phyloP scores from a whole-genome alignment of 2,329 filamentous ascomycete genomes.

The Pseudogymnoascus sp. region DNA sequence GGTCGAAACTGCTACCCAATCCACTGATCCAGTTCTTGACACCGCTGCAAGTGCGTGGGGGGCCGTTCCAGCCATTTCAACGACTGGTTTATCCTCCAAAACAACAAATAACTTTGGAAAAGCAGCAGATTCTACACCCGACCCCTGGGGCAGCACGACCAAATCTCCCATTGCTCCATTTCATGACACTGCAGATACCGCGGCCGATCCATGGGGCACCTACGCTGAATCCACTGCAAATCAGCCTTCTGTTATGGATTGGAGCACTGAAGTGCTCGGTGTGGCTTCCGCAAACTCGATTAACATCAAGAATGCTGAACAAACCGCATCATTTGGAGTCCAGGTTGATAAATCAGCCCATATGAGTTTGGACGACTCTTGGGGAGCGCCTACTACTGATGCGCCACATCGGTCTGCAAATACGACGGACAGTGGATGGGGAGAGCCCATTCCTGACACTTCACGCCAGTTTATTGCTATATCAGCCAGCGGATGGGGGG shows the following conservation, averaged over 20 bases:
- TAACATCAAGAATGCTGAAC: neutral
- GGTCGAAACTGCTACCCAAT: neutral
- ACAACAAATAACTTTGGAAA: neutral
- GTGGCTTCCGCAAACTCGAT: neutral
- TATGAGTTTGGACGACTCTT: neutral
- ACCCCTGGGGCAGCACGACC: neutral
- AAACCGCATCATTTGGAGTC: neutral
- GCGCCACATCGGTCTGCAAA: neutral
- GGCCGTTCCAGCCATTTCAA: neutral
- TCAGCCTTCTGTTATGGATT: neutral
- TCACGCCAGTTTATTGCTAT: no score
- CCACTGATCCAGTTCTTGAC: neutral
- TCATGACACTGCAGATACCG: neutral
- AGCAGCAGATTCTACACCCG: neutral
- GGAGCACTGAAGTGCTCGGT: neutral
- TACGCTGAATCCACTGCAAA: neutral
- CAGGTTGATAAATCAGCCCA: neutral
- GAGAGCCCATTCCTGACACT: neutral
- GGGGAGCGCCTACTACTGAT: neutral
- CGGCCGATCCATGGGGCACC: neutral
- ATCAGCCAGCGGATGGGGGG: neutral
- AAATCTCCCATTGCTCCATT: neutral
- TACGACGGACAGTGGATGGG: neutral
- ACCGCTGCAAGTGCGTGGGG: neutral
- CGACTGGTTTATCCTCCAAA: neutral